Conservation (phyloP, 768 basidiomycete genomes). For the Tephrocybe sp. region DNA sequence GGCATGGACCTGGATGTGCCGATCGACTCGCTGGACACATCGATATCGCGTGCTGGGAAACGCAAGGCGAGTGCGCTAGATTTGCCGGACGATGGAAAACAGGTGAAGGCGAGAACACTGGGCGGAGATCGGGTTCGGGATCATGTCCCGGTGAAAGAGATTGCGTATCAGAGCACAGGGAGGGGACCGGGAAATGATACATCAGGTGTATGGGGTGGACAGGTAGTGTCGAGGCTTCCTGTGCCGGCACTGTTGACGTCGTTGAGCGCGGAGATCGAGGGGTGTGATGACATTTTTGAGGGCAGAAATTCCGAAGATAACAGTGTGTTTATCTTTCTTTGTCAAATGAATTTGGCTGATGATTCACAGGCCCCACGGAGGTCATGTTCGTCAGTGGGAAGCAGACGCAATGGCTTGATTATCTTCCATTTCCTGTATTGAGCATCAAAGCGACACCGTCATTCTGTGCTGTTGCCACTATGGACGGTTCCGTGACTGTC, state of each 20-base stretch:
- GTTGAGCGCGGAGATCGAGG: conserved; percentile 60
- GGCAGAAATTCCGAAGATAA: conserved; percentile 72
- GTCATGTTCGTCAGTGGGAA: conserved; percentile 63
- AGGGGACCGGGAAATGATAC: conserved; percentile 9
- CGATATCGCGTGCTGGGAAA: conserved; percentile 43
- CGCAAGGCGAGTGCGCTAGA: conserved; percentile 45
- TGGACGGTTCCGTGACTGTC: conserved; percentile 79
- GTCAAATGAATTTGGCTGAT: not conserved
- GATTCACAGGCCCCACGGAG: conserved; percentile 56
- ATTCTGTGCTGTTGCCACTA: conserved; percentile 76
- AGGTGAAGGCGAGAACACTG: conserved; percentile 50
- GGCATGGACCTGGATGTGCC: conserved; percentile 57
- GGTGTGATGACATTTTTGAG: conserved; percentile 70
- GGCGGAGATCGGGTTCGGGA: conserved; percentile 67
- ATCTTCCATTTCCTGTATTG: conserved; percentile 72
- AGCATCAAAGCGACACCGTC: conserved; percentile 57
- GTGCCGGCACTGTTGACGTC: conserved; percentile 62
- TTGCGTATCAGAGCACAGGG: conserved; percentile 25
- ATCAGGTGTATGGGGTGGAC: conserved; percentile 21
- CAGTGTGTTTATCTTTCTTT: conserved; percentile 36
- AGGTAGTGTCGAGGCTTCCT: conserved; percentile 40
- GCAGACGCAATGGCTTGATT: conserved; percentile 89
- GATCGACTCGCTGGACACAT: conserved; percentile 53
- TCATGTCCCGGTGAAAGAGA: conserved; percentile 52
- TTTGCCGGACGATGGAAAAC: conserved; percentile 38